A percentile compares a stretch with the other conserved stretches of the same genome.
Conservation (phyloP, 2,329 filamentous ascomycete species). For the Endocalyx cinctus region DNA sequence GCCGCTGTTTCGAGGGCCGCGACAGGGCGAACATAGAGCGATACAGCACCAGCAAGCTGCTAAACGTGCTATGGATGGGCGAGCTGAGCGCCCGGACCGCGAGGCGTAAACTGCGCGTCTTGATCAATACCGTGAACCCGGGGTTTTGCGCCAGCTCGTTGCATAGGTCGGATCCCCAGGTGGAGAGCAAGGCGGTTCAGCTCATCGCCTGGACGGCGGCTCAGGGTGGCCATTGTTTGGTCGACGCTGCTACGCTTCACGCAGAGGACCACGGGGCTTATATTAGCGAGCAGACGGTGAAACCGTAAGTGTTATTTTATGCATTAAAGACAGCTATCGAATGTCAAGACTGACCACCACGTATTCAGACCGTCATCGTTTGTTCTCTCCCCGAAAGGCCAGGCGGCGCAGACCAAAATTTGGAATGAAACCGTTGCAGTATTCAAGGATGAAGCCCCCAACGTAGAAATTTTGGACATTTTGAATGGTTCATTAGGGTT, state of each 20-base stretch:
- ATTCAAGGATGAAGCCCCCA: no score
- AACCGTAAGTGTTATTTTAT: constrained; percentile 12
- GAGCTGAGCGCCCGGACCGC: constrained; percentile 8
- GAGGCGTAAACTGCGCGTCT: neutral
- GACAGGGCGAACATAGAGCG: no score
- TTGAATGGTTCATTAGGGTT: no score
- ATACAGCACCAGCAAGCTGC: constrained; percentile 10
- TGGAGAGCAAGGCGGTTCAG: constrained; percentile 1
- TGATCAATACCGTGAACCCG: constrained; percentile 11
- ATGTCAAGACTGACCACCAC: no score
- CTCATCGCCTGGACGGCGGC: constrained; percentile 10
- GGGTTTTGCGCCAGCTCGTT: constrained; percentile 11
- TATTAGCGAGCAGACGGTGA: constrained; percentile 15
- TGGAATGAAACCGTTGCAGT: constrained; percentile 16
- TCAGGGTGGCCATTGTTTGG: constrained; percentile 11
- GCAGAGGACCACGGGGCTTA: constrained; percentile 10
- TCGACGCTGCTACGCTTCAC: constrained; percentile 10
- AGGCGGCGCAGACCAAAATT: constrained; percentile 10
- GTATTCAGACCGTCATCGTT: constrained; percentile 10
- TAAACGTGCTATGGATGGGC: constrained; percentile 14
- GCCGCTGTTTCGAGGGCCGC: no score
- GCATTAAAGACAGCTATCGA: no score
- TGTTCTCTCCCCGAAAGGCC: constrained; percentile 9
- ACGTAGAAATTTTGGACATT: no score
- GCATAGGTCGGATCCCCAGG: constrained; percentile 7